Evolutionary conservation across 2,329 filamentous ascomycete species (phyloP).

Genomic region (Penicillium nordicum): DNA sequence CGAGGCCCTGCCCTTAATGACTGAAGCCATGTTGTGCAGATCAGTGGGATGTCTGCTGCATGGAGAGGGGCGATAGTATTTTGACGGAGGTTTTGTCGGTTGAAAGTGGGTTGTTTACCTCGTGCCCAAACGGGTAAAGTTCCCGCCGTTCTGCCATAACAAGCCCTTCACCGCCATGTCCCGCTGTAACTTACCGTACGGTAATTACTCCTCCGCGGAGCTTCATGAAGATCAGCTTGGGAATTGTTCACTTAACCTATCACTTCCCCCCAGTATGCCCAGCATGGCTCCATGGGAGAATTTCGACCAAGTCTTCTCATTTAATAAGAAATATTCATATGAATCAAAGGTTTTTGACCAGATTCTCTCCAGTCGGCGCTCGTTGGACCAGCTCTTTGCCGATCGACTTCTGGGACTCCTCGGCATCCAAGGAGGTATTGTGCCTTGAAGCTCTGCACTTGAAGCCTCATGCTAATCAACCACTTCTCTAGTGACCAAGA

Average conservation of each 20-base stretch:
- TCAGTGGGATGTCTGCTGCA: conserved; percentile 24
- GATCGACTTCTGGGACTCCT: conserved; percentile 71
- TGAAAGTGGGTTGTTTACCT: conserved; percentile 42
- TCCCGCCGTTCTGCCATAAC: conserved; percentile 34
- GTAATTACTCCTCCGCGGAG: conserved; percentile 20
- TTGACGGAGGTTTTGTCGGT: conserved; percentile 15
- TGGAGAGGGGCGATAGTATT: conserved; percentile 15
- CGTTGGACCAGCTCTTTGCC: conserved; percentile 69
- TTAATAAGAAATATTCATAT: conserved; percentile 60
- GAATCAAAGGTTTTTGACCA: conserved; percentile 58
- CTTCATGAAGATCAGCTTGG: conserved; percentile 4
- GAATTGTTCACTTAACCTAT: conserved; percentile 2
- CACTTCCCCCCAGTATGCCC: conserved; percentile 6
- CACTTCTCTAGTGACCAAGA: conserved; percentile 49
- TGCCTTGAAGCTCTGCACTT: conserved; percentile 18
- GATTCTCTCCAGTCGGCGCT: conserved; percentile 65
- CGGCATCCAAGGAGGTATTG: conserved; percentile 65
- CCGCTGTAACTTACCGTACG: conserved; percentile 11
- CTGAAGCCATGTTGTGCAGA: conserved; percentile 36
- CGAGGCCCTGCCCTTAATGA: conserved; percentile 52
- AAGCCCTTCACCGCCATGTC: conserved; percentile 28
- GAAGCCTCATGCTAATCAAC: conserved; percentile 10
- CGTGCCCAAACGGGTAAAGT: conserved; percentile 34
- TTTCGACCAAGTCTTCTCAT: conserved; percentile 66
- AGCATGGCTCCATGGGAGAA: conserved; percentile 53